Percentiles rank a stretch among this genome's conserved stretches.
Conservation (phyloP, 805 yeast species). For the Kuraishia hungarica region DNA sequence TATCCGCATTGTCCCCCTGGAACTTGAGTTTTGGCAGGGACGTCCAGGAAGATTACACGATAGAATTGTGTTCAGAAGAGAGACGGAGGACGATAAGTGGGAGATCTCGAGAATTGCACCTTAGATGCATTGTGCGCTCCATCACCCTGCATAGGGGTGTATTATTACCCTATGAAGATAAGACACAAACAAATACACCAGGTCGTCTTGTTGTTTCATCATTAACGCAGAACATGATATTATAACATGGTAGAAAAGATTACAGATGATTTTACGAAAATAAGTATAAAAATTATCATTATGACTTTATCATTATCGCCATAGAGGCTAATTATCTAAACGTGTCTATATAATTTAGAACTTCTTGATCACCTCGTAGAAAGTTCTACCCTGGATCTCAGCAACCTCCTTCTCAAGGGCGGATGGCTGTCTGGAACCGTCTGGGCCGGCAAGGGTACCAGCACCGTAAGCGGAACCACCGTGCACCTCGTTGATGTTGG, state of each 20-base stretch:
- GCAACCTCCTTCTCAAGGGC: slow-evolving; percentile 58
- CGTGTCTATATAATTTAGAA: slow-evolving; percentile 5
- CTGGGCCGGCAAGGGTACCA: slow-evolving; percentile 68
- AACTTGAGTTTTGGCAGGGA: slow-evolving; percentile 98
- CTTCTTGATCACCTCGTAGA: slow-evolving; percentile 36
- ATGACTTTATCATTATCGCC: slow-evolving; percentile 11
- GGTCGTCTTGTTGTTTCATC: too few species aligned
- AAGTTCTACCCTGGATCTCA: slow-evolving; percentile 57
- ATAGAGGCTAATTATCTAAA: slow-evolving; percentile 2
- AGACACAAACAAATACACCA: too few species aligned
- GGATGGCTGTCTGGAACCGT: slow-evolving; percentile 65
- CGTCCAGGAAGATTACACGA: slow-evolving; percentile 86
- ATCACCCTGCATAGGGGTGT: background rate
- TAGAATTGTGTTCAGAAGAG: slow-evolving; percentile 65
- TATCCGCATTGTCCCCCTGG: slow-evolving; percentile 75
- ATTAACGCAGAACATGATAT: too few species aligned
- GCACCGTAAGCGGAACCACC: slow-evolving; percentile 89
- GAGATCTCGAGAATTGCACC: slow-evolving; percentile 67
- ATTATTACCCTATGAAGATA: background rate
- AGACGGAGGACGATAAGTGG: slow-evolving; percentile 45
- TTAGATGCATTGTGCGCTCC: slow-evolving; percentile 7
- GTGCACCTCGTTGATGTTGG: slow-evolving; percentile 54
- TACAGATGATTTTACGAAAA: background rate
- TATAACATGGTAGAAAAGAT: too few species aligned
- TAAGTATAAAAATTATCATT: background rate